Conservation (phyloP, 257 asterid genomes). For the Linderniella brevidens region DNA sequence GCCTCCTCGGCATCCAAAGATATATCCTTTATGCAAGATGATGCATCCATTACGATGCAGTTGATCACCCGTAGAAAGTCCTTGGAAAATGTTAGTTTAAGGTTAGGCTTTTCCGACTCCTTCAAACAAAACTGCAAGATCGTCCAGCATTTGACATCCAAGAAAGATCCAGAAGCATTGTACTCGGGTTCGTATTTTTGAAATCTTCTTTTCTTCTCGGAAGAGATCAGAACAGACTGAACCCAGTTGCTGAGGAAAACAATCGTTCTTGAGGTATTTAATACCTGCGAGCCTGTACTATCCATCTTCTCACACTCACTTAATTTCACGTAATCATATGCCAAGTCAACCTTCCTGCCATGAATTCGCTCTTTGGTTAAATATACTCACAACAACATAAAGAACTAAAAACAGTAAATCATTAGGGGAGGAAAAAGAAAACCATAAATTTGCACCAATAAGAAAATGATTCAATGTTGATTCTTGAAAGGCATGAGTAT, state of each 20-base stretch:
- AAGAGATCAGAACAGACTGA: conserved; percentile 45
- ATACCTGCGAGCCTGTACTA: conserved; percentile 22
- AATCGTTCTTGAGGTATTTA: conserved; percentile 46
- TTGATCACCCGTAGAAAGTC: conserved; percentile 55
- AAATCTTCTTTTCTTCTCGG: conserved; percentile 34
- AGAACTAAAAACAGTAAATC: background rate
- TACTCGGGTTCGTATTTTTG: conserved; percentile 15
- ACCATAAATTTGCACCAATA: background rate
- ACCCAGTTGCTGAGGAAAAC: conserved; percentile 56
- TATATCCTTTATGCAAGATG: conserved; percentile 12
- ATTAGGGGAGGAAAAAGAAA: background rate
- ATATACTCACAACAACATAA: conserved; percentile 7
- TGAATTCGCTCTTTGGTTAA: conserved; percentile 13
- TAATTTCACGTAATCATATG: conserved; percentile 43
- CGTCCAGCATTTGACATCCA: conserved; percentile 64
- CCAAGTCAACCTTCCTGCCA: conserved; percentile 69
- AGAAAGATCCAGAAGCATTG: conserved; percentile 26
- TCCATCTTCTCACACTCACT: conserved; percentile 15
- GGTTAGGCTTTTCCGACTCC: conserved; percentile 37
- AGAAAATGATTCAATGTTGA: too few relatives aligned
- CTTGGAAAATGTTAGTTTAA: conserved; percentile 36
- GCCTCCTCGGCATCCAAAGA: conserved; percentile 12
- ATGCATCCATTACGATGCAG: conserved; percentile 30
- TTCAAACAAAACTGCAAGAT: conserved; percentile 64
- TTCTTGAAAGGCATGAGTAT: too few relatives aligned